These are phyloP conservation scores for Berberis vulgaris DNA, from an alignment of 164 flowering plant species.

Conservation along the genomic window DNA sequence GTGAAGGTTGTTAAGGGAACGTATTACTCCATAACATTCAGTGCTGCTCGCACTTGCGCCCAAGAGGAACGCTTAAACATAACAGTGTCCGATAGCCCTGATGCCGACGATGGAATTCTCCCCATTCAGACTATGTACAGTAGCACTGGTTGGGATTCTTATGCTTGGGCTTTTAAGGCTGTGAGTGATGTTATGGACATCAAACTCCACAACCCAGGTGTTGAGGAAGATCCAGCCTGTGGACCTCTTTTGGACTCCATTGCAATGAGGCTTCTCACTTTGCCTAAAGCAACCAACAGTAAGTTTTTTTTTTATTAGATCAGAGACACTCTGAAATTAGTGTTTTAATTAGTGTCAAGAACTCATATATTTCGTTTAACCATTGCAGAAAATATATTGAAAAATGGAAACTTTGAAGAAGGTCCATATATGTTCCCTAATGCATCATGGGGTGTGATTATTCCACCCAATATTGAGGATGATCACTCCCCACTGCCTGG, in stretches of 20 bases:
- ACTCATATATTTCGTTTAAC: no score
- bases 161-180: constrained; percentile 50
- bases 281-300: constrained; percentile 64
- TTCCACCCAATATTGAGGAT: constrained; percentile 80
- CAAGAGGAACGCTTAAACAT: constrained; percentile 49
- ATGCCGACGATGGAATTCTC: constrained; percentile 22
- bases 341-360: no score
- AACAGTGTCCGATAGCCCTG: constrained; percentile 37
- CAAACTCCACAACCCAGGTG: constrained; percentile 68
- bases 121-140: constrained; percentile 70
- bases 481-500: constrained; percentile 71
- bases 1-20: constrained; percentile 33
- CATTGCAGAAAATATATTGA: constrained; percentile 54
- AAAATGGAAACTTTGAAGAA: constrained; percentile 78
- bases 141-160: constrained; percentile 59
- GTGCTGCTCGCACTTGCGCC: constrained; percentile 70
- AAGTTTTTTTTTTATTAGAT: constrained; percentile 20
- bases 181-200: constrained; percentile 20
- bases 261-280: constrained; percentile 51
- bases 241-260: constrained; percentile 88
- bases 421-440: constrained; percentile 72
- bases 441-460: constrained; percentile 59
- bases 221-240: constrained; percentile 91
- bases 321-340: no score
- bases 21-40: constrained; percentile 60